A percentile compares a stretch with the other conserved stretches of the same genome.
These are phyloP conservation scores for Corchorus olitorius DNA, from an alignment of 345 rosid genomes.

Conservation along the genomic window DNA sequence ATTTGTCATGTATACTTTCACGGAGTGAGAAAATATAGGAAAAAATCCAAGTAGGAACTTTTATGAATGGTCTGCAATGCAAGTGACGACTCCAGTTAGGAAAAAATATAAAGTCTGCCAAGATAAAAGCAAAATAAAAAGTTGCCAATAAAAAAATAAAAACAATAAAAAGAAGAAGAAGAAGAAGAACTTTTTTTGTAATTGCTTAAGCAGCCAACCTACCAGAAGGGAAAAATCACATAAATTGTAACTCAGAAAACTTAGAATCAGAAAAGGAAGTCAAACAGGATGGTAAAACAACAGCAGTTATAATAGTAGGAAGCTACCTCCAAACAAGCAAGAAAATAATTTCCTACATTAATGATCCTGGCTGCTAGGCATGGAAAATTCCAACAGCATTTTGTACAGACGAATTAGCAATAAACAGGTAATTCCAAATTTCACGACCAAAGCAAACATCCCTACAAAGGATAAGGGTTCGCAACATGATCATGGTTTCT, in stretches of 20 bases:
- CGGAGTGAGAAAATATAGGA: constrained; percentile 43
- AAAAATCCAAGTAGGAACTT: constrained; percentile 56
- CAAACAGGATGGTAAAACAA: constrained; percentile 10
- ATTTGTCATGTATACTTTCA: constrained; percentile 55
- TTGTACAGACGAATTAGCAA: constrained; percentile 3
- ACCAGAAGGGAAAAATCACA: background rate
- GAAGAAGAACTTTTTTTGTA: background rate
- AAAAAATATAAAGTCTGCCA: constrained; percentile 9
- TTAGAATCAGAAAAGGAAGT: background rate
- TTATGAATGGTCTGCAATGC: constrained; percentile 74
- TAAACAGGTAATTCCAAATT: background rate
- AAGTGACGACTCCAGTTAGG: constrained; percentile 21
- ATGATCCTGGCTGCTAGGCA: background rate
- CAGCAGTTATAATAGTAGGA: background rate
- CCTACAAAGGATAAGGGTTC: background rate
- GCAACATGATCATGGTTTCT: background rate
- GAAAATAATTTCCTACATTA: background rate
- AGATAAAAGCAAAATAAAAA: background rate
- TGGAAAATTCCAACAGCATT: background rate
- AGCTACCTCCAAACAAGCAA: background rate
- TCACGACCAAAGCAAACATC: background rate
- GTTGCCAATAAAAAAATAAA: no score
- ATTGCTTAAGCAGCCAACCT: constrained; percentile 7
- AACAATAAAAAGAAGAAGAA: background rate
- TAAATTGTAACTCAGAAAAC: background rate